Conservation (phyloP, 164 flowering plant species). For the Aristolochia contorta region DNA sequence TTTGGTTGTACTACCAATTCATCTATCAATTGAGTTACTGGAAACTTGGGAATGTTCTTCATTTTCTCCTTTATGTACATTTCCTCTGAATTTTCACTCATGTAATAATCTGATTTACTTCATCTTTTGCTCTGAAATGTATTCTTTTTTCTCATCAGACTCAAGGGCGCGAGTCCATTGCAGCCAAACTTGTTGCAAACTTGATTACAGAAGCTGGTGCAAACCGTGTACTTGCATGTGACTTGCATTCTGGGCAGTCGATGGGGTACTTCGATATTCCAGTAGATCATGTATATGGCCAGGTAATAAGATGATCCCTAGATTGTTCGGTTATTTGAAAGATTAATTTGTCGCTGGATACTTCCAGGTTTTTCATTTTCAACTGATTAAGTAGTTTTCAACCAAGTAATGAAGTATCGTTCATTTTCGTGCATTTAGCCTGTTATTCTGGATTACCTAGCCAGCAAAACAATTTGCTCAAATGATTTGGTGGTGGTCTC, state of each 20-base stretch:
- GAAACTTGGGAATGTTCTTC: too few relatives aligned
- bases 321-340: too few relatives aligned
- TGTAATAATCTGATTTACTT: too few relatives aligned
- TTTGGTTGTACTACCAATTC: too few relatives aligned
- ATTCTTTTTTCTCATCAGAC: slow-evolving; percentile 37
- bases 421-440: slow-evolving; percentile 35
- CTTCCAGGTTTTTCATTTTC: too few relatives aligned
- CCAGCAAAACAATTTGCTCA: slow-evolving; percentile 77
- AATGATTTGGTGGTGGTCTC: slow-evolving; percentile 96
- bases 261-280: slow-evolving; percentile 99
- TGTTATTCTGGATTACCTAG: slow-evolving; percentile 95
- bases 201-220: slow-evolving; percentile 97
- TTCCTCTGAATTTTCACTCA: too few relatives aligned
- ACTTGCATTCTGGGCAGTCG: slow-evolving; percentile 98
- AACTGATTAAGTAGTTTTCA: too few relatives aligned
- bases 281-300: slow-evolving; percentile 92
- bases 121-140: too few relatives aligned
- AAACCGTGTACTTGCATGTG: slow-evolving; percentile 93
- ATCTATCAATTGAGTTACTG: too few relatives aligned
- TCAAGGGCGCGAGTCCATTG: slow-evolving; percentile 98
- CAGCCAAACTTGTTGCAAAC: slow-evolving; percentile 97
- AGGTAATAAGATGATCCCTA: slow-evolving; percentile 34
- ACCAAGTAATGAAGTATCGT: too few relatives aligned
- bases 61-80: too few relatives aligned
- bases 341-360: too few relatives aligned